A percentile compares a stretch with the other conserved stretches of the same genome.
These are phyloP conservation scores for Hericium erinaceus DNA, from an alignment of 768 basidiomycete species.

Conservation along the genomic window DNA sequence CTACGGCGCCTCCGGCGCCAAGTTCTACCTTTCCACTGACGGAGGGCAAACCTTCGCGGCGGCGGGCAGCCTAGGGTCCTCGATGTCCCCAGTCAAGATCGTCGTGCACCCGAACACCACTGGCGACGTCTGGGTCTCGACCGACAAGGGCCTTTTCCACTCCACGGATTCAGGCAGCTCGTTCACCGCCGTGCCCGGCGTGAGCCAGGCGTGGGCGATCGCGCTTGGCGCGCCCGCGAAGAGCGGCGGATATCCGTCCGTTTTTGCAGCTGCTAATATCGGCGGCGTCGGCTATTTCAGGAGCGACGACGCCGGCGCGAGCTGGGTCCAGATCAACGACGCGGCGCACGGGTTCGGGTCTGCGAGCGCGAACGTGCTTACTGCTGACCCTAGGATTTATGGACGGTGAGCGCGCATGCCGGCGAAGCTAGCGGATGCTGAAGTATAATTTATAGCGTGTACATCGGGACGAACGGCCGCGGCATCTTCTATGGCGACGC, in stretches of 20 bases:
- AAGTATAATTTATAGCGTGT: constrained; percentile 30
- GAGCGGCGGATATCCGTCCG: constrained; percentile 40
- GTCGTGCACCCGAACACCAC: constrained; percentile 43
- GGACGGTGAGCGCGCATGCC: constrained; percentile 32
- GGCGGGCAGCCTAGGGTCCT: constrained; percentile 36
- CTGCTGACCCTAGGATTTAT: constrained; percentile 45
- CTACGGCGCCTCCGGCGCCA: constrained; percentile 46
- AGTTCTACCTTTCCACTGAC: constrained; percentile 54
- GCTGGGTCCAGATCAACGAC: constrained; percentile 54
- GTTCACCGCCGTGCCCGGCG: constrained; percentile 37
- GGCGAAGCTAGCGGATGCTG: not conserved
- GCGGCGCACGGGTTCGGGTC: constrained; percentile 49
- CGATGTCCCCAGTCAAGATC: constrained; percentile 40
- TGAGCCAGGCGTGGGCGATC: constrained; percentile 47
- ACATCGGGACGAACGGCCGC: constrained; percentile 53
- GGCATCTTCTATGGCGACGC: constrained; percentile 38
- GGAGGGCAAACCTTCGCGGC: constrained; percentile 42
- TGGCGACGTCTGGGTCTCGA: constrained; percentile 59
- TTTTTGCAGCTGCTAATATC: constrained; percentile 48
- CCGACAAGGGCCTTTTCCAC: constrained; percentile 49
- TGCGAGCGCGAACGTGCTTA: constrained; percentile 34
- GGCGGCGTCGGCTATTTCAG: constrained; percentile 44
- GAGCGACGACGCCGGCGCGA: constrained; percentile 45
- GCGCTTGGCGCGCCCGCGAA: constrained; percentile 43
- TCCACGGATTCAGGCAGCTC: constrained; percentile 41